phyloP scores from a whole-genome alignment of 2,329 filamentous ascomycete species.

The Didymella arachidicola region DNA sequence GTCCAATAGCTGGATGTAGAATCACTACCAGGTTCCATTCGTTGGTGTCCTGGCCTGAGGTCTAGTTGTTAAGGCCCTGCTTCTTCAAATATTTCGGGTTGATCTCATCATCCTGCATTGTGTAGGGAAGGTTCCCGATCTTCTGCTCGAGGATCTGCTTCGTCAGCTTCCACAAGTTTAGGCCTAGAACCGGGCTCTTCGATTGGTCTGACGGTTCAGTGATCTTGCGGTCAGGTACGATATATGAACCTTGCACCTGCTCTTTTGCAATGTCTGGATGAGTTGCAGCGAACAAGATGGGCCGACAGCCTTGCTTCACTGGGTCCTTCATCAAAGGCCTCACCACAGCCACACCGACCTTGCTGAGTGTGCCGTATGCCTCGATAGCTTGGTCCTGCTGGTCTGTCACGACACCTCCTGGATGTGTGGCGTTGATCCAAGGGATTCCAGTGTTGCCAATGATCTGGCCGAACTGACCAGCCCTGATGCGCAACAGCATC shows the following conservation, averaged over 20 bases:
- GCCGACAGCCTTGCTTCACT: slow-evolving; percentile 56
- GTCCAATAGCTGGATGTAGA: neutral
- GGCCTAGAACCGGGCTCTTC: slow-evolving; percentile 53
- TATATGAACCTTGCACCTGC: slow-evolving; percentile 57
- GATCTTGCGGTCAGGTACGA: slow-evolving; percentile 60
- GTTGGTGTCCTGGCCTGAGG: neutral
- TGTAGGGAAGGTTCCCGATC: slow-evolving; percentile 43
- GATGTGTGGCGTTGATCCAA: slow-evolving; percentile 60
- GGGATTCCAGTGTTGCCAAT: slow-evolving; percentile 51
- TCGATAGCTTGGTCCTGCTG: slow-evolving; percentile 60
- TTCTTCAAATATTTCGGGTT: slow-evolving; percentile 4
- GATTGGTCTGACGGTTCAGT: slow-evolving; percentile 54
- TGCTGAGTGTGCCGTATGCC: slow-evolving; percentile 58
- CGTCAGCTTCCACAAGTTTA: slow-evolving; percentile 57
- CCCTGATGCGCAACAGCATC: slow-evolving; percentile 50
- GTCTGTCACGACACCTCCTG: slow-evolving; percentile 58
- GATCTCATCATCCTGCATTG: slow-evolving; percentile 33
- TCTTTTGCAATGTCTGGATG: slow-evolving; percentile 55
- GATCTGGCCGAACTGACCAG: slow-evolving; percentile 37
- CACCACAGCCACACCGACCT: slow-evolving; percentile 54
- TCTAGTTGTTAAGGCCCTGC: slow-evolving; percentile 7
- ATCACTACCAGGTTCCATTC: neutral
- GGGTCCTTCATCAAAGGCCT: slow-evolving; percentile 61
- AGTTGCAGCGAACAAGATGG: slow-evolving; percentile 59
- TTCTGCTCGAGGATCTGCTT: slow-evolving; percentile 56